Percentiles rank a stretch among this genome's conserved stretches.
Conservation (phyloP, 1,139 yeast genomes). For the Yamadazyma diospyri region DNA sequence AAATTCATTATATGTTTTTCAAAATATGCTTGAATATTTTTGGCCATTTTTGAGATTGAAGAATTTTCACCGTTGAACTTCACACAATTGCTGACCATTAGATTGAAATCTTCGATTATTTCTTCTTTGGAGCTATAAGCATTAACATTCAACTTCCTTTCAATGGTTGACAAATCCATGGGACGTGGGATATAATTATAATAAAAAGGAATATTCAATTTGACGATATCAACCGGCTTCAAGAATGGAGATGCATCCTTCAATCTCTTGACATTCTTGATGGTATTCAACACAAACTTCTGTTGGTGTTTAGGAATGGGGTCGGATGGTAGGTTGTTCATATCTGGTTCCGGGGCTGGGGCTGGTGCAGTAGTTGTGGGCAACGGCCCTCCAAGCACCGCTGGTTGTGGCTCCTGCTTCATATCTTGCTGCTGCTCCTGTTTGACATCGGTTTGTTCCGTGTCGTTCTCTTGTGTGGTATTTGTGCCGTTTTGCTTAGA, state of each 20-base stretch:
- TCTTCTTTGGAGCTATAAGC: constrained; percentile 72
- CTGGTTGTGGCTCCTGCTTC: background rate
- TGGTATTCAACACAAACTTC: constrained; percentile 62
- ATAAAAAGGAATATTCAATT: constrained; percentile 86
- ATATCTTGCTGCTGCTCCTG: background rate
- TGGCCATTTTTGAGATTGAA: constrained; percentile 86
- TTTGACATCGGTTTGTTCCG: background rate
- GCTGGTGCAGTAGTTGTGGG: constrained; percentile 56
- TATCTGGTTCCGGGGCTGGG: constrained; percentile 70
- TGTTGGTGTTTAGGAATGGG: constrained; percentile 90
- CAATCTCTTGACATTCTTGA: constrained; percentile 80
- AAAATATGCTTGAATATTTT: constrained; percentile 84
- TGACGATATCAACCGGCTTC: constrained; percentile 85
- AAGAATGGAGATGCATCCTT: constrained; percentile 92
- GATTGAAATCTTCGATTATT: constrained; percentile 74
- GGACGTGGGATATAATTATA: constrained; percentile 82
- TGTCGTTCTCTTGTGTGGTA: too few species aligned
- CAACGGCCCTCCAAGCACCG: constrained; percentile 7
- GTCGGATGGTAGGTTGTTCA: constrained; percentile 57
- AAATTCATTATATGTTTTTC: constrained; percentile 90
- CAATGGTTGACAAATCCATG: constrained; percentile 92
- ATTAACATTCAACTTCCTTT: constrained; percentile 63
- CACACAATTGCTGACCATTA: constrained; percentile 80
- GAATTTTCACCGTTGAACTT: constrained; percentile 84
- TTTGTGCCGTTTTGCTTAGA: too few species aligned